Evolutionary conservation across 805 yeast species (phyloP).

Genomic region (Candida andamanensis): DNA sequence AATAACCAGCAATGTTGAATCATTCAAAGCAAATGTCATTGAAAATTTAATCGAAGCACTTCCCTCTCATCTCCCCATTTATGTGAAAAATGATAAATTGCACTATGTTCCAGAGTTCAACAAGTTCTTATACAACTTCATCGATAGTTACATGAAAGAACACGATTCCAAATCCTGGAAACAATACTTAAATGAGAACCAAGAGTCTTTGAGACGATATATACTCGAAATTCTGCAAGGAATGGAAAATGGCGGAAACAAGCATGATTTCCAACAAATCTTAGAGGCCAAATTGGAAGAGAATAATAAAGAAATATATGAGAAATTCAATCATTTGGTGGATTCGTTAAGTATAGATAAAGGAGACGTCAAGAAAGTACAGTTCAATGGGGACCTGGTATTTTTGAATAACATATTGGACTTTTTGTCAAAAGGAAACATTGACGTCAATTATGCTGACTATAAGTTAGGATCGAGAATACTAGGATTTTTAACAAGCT

Average conservation of each 20-base stretch:
- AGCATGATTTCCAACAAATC: slow-evolving; percentile 18
- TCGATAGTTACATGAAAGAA: slow-evolving; percentile 22
- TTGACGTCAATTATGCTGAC: slow-evolving; percentile 37
- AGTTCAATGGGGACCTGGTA: slow-evolving; percentile 16
- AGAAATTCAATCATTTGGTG: slow-evolving; percentile 20
- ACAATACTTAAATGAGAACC: slow-evolving; percentile 17
- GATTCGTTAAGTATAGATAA: slow-evolving; percentile 18
- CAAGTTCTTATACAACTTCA: slow-evolving; percentile 26
- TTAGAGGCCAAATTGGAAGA: slow-evolving; percentile 17
- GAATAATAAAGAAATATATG: slow-evolving; percentile 20
- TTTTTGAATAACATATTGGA: slow-evolving; percentile 27
- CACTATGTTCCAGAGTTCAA: slow-evolving; percentile 37
- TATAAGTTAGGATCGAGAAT: slow-evolving; percentile 34
- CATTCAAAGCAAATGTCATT: slow-evolving; percentile 4
- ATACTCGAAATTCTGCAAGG: slow-evolving; percentile 9
- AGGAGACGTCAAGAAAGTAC: slow-evolving; percentile 7
- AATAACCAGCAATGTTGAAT: no score
- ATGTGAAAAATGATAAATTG: slow-evolving; percentile 26
- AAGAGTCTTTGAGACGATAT: slow-evolving; percentile 14
- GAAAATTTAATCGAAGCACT: slow-evolving; percentile 14
- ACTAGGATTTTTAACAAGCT: slow-evolving; percentile 33
- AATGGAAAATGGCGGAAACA: slow-evolving; percentile 13
- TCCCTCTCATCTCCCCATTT: slow-evolving; percentile 28
- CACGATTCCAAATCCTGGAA: slow-evolving; percentile 17
- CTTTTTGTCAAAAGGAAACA: slow-evolving; percentile 26